Evolutionary conservation across 352 stramenopile genomes (phyloP), one percentile per base, ranked within the genome.

Genomic region (Phytophthora citricola): DNA sequence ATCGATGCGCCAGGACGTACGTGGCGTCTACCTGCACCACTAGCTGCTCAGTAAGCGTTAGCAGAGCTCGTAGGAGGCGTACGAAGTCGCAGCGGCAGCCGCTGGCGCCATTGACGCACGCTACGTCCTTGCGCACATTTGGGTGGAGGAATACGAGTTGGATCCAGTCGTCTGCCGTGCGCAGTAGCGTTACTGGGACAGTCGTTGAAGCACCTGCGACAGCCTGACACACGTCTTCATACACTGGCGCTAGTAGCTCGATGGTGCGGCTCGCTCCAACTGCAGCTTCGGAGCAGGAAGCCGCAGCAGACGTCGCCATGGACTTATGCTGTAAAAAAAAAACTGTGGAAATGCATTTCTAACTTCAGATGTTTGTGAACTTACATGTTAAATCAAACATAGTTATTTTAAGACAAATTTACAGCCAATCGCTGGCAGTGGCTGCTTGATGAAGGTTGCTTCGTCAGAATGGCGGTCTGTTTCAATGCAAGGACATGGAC

Each of bases 31-130:
- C 46, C 0, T 27, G 51, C 11, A 92, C 17, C 27, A 91, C 24
- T 2, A 56, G 47, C 20, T 54, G 59, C 66, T 89, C 76, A 1
- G 48, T 69, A 4, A 90, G 66, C 66, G 81, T 69, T n/a, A 90
- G n/a, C 15, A 89, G 24, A 9, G 49, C 63, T 17, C 50, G 63
- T 24, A 92, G 34, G 46, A 92, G 73, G 32, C 72, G 76, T 47
- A 75, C 70, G 57, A 79, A 90, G 55, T 74, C 58, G 64, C 83
- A 92, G 29, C 63, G 81, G 29, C 81, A 83, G 39, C 54, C 69
- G 26, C 31, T 63, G 22, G 61, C 39, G n/a, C 57, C 65, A 43
- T 85, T 83, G 9, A 86, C 67, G 46, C 83, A 92, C 55, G 59
- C 61, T 22, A 89, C 69, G 44, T 78, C 64, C 48, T 81, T 79